phyloP scores from a whole-genome alignment of 2,329 filamentous ascomycete species.

The Alternaria viburni region DNA sequence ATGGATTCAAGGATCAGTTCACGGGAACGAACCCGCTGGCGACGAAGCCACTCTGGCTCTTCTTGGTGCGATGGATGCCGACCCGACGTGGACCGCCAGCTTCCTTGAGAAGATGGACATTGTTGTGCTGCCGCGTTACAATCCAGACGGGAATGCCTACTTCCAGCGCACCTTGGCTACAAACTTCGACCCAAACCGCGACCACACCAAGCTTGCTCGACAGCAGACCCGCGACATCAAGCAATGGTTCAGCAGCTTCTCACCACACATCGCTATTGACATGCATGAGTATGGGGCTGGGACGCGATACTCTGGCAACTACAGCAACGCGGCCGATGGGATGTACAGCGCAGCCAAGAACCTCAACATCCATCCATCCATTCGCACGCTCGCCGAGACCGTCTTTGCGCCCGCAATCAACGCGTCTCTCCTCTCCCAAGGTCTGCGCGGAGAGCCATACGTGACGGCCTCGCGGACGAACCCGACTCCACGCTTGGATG shows the following conservation, averaged over 20 bases:
- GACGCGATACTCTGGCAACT: slow-evolving; percentile 34
- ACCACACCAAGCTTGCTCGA: slow-evolving; percentile 46
- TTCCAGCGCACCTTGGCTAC: slow-evolving; percentile 46
- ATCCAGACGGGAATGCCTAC: slow-evolving; percentile 46
- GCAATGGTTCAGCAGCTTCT: slow-evolving; percentile 36
- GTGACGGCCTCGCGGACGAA: slow-evolving; percentile 36
- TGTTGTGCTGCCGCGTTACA: slow-evolving; percentile 45
- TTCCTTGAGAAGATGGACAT: slow-evolving; percentile 45
- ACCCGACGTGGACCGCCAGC: slow-evolving; percentile 38
- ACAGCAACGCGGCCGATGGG: slow-evolving; percentile 44
- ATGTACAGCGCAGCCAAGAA: slow-evolving; percentile 48
- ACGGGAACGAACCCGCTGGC: slow-evolving; percentile 49
- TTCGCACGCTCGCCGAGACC: slow-evolving; percentile 43
- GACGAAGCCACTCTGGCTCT: slow-evolving; percentile 46
- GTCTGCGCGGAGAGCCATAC: slow-evolving; percentile 45
- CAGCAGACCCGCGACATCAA: slow-evolving; percentile 47
- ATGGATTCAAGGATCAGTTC: slow-evolving; percentile 47
- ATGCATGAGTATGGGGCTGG: slow-evolving; percentile 46
- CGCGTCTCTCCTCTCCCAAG: slow-evolving; percentile 29
- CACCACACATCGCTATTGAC: slow-evolving; percentile 45
- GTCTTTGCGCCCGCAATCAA: slow-evolving; percentile 45
- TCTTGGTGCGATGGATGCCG: slow-evolving; percentile 43
- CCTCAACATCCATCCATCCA: slow-evolving; percentile 43
- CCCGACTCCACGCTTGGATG: slow-evolving; percentile 29
- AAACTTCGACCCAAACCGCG: slow-evolving; percentile 48